Evolutionary conservation across 2,329 filamentous ascomycete species (phyloP).

Genomic region (Rhytidhysteron rufulum): DNA sequence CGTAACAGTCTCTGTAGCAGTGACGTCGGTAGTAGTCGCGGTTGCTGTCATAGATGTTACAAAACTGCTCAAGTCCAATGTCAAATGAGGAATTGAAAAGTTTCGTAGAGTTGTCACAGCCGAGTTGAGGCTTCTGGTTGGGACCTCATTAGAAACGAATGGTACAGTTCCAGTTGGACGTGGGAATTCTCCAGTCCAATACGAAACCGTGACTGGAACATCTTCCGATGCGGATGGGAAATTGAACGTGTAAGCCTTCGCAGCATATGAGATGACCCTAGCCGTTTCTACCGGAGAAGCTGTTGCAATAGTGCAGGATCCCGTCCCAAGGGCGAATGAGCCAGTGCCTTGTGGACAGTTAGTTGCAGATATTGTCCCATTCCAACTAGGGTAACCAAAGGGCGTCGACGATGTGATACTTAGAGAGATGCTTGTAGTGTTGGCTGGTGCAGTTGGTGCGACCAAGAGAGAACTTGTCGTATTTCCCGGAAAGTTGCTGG

Average conservation of each 20-base stretch:
- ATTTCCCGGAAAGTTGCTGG: not conserved
- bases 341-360: not conserved
- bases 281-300: not conserved
- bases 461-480: not conserved
- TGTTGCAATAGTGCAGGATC: not conserved
- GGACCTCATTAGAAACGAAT: not conserved
- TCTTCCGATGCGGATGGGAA: not conserved
- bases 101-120: not conserved
- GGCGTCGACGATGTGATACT: not conserved
- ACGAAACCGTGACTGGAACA: not conserved
- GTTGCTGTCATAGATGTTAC: not conserved
- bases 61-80: not conserved
- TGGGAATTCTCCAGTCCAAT: conserved; percentile 2
- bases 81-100: not conserved
- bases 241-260: not conserved
- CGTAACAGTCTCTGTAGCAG: conserved; percentile 3
- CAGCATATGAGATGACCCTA: conserved; percentile 1
- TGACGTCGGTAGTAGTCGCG: not conserved
- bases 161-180: not conserved
- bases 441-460: not conserved
- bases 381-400: not conserved
- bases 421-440: not conserved
- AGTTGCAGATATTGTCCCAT: conserved; percentile 1
- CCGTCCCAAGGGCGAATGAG: too few relatives aligned
- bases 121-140: not conserved